These are phyloP conservation scores for Amanita exitialis DNA, from an alignment of 768 basidiomycete species.

Conservation along the genomic window DNA sequence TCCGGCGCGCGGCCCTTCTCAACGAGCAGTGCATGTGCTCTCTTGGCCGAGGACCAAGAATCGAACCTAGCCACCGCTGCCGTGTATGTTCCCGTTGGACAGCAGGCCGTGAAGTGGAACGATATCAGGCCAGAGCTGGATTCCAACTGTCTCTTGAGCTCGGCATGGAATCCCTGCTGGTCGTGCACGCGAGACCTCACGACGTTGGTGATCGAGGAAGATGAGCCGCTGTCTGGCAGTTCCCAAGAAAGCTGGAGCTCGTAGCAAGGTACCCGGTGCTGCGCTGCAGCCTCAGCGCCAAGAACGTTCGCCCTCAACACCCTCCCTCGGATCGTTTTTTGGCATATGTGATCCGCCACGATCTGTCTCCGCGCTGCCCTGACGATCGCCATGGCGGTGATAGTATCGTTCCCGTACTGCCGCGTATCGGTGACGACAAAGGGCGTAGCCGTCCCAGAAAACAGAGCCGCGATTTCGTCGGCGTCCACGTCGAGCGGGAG, in stretches of 20 bases:
- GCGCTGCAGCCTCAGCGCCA: neutral
- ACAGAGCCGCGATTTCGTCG: slow-evolving; percentile 8
- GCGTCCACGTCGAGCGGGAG: slow-evolving; percentile 8
- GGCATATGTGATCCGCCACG: neutral
- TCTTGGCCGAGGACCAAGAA: slow-evolving; percentile 36
- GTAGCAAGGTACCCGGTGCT: neutral
- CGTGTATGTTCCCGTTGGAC: neutral
- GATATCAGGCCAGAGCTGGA: neutral
- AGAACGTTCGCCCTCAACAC: neutral
- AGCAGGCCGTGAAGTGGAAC: neutral
- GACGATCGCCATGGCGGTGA: neutral
- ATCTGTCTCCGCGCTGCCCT: neutral
- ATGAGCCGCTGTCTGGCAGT: neutral
- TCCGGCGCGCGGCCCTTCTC: slow-evolving; percentile 19
- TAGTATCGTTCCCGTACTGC: slow-evolving; percentile 5
- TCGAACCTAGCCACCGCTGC: neutral
- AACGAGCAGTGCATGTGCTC: slow-evolving; percentile 24
- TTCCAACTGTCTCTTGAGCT: neutral
- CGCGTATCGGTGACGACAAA: slow-evolving; percentile 12
- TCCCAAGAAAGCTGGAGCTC: neutral
- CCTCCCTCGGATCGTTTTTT: neutral
- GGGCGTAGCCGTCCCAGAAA: slow-evolving; percentile 4
- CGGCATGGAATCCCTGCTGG: neutral
- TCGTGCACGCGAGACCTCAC: neutral
- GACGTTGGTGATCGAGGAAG: neutral